A percentile compares a stretch with the other conserved stretches of the same genome.
Conservation (phyloP, 2,329 filamentous ascomycete species). For the Neonectria magnoliae region DNA sequence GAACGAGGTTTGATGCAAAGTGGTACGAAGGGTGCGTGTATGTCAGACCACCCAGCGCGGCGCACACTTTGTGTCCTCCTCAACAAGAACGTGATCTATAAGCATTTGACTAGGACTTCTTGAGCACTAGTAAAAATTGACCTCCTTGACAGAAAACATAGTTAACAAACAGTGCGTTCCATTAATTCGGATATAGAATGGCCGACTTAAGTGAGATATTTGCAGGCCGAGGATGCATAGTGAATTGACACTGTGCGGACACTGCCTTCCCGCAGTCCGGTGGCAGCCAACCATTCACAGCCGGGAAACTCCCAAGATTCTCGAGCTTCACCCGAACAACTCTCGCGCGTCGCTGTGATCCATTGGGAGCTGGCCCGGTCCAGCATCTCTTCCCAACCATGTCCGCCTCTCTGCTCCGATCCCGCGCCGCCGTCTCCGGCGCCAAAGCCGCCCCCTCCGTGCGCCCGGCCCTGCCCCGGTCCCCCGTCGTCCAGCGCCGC, state of each 20-base stretch:
- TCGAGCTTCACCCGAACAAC: conserved; percentile 42
- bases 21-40: too few relatives aligned
- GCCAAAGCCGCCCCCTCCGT: conserved; percentile 32
- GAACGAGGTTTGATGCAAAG: too few relatives aligned
- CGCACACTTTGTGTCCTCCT: neutral
- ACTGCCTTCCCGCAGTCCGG: conserved; percentile 33
- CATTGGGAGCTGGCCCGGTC: conserved; percentile 44
- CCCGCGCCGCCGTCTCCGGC: conserved; percentile 34
- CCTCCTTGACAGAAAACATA: neutral
- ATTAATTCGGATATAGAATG: neutral
- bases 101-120: too few relatives aligned
- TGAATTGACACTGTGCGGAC: conserved; percentile 31
- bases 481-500: conserved; percentile 40
- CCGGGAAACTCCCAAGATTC: conserved; percentile 39
- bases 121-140: too few relatives aligned
- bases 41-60: neutral
- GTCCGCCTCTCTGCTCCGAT: conserved; percentile 40
- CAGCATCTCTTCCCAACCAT: conserved; percentile 41
- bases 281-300: conserved; percentile 26
- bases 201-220: neutral
- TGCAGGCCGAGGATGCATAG: conserved; percentile 23
- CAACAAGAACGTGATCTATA: neutral
- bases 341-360: conserved; percentile 38
- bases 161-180: neutral
- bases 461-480: conserved; percentile 32